A percentile compares a stretch with the other conserved stretches of the same genome.
These are phyloP conservation scores for Amaranthus hypochondriacus DNA, from an alignment of 148 eudicot genomes.

Conservation along the genomic window DNA sequence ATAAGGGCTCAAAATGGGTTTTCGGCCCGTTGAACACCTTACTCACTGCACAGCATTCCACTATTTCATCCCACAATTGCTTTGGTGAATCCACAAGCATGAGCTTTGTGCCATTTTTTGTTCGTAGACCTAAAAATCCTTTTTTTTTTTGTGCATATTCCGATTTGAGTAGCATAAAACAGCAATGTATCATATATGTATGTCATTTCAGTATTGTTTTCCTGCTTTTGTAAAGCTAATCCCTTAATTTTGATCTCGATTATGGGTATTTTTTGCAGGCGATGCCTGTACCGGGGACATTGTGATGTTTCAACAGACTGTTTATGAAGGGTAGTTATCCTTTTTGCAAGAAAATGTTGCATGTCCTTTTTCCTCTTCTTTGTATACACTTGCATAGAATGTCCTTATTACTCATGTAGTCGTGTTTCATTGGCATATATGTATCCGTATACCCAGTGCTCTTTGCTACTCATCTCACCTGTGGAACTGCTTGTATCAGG, in stretches of 20 bases:
- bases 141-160: background rate
- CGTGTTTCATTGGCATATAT: background rate
- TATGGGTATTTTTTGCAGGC: constrained; percentile 44
- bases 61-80: too few species aligned
- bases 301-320: constrained; percentile 79
- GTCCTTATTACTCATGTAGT: background rate
- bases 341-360: background rate
- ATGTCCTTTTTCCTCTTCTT: too few species aligned
- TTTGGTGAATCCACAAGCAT: too few species aligned
- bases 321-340: constrained; percentile 59
- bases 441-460: too few species aligned
- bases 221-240: background rate
- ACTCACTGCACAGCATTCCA: too few species aligned
- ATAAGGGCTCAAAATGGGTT: too few species aligned
- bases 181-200: background rate
- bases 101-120: too few species aligned
- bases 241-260: constrained; percentile 8
- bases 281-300: constrained; percentile 86
- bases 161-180: background rate
- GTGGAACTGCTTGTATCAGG: constrained; percentile 34
- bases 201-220: background rate
- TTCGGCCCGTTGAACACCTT: too few species aligned
- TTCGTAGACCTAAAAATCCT: too few species aligned
- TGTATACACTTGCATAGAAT: background rate
- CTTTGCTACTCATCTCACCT: background rate